These are phyloP conservation scores for Inga oerstediana DNA, from an alignment of 306 rosid species.

Conservation along the genomic window DNA sequence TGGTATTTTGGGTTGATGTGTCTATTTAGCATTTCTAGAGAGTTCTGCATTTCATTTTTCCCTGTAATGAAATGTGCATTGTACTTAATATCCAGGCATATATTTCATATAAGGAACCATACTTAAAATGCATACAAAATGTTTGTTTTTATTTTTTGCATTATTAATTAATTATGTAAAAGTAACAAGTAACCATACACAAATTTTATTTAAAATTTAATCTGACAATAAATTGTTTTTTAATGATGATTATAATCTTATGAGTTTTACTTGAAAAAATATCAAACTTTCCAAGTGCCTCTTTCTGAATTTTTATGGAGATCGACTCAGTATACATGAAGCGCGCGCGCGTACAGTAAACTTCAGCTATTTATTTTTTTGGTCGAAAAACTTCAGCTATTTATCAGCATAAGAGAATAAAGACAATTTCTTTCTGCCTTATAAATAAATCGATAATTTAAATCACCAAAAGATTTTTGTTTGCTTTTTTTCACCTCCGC, in stretches of 20 bases:
- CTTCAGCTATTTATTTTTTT: too few relatives aligned
- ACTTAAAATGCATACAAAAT: background rate
- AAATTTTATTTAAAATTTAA: background rate
- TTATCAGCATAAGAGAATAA: too few relatives aligned
- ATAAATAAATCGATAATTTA: background rate
- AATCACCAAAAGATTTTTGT: background rate
- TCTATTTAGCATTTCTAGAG: background rate
- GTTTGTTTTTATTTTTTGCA: background rate
- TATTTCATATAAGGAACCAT: background rate
- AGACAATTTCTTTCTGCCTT: background rate
- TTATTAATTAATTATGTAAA: background rate
- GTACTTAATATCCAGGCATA: background rate
- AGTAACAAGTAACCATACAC: background rate
- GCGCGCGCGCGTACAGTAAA: too few relatives aligned
- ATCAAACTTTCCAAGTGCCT: too few relatives aligned
- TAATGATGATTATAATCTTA: too few relatives aligned
- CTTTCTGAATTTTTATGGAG: too few relatives aligned
- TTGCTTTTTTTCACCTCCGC: background rate
- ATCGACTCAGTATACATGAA: background rate
- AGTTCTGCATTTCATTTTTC: background rate
- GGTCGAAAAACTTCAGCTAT: too few relatives aligned
- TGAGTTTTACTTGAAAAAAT: too few relatives aligned
- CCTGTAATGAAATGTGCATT: background rate
- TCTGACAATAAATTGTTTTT: too few relatives aligned
- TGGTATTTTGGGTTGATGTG: background rate